phyloP scores from a whole-genome alignment of 2,329 filamentous ascomycete species.

The Alternaria arbusti region DNA sequence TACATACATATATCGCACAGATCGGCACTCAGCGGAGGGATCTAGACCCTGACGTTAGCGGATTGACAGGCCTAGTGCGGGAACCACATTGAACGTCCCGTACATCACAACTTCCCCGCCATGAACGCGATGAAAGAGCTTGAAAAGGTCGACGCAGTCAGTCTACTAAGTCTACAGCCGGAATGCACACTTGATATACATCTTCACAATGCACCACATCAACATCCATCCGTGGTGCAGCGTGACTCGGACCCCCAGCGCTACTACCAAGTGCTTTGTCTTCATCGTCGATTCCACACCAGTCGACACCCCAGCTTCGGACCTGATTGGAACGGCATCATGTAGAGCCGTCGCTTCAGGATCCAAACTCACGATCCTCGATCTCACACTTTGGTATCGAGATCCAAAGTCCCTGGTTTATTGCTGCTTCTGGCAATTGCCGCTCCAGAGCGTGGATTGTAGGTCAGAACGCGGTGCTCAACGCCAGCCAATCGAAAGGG shows the following conservation, averaged over 20 bases:
- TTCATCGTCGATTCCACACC: neutral
- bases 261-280: neutral
- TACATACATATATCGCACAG: neutral
- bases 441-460: neutral
- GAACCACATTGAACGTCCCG: neutral
- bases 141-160: too few species aligned
- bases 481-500: neutral
- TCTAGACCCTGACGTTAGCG: neutral
- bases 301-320: neutral
- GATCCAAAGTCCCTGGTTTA: neutral
- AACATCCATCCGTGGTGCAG: neutral
- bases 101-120: neutral
- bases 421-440: neutral
- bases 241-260: neutral
- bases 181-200: neutral
- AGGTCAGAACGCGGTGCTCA: neutral
- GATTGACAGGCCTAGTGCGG: neutral
- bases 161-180: neutral
- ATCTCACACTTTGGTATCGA: neutral
- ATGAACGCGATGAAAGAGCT: neutral
- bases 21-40: neutral
- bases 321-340: neutral
- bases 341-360: neutral
- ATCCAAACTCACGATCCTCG: neutral
- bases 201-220: neutral